Evolutionary conservation across 2,329 filamentous ascomycete species (phyloP), one percentile per base, ranked within the genome.

Genomic region (Drechslerella coelobrocha): DNA sequence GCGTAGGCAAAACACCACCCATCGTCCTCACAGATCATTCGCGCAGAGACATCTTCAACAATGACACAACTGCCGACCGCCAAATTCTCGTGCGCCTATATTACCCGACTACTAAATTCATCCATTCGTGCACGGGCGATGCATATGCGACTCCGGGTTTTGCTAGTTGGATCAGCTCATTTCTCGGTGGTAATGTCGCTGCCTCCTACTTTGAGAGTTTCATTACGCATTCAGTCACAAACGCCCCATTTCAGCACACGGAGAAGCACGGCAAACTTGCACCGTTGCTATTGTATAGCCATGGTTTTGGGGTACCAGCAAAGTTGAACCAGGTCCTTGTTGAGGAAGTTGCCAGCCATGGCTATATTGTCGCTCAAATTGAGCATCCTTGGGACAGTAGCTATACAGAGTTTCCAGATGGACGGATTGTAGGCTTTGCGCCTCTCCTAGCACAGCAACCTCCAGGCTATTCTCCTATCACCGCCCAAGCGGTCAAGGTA

Each of bases 21-120:
- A 48, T 68, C 21, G 54, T 68, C 39, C 47, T 68, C 19, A 68
- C 62, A 19, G 62, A 68, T n/a, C 31, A 60, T 12, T 47, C 54
- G 6, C 62, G 62, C 37, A 68, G 54, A 43, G 54, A 60, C 8
- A 31, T 50, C 21, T 54, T 68, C 43, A 60, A 50, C 39, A 52
- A 45, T 23, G 47, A 60, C 37, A 53, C 31, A 3, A 29, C 45
- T 2, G 48, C 37, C 7, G 12, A 26, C 17, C 62, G 54, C 9
- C 37, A 68, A n/a, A 50, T 68, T n/a, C 29, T 60, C 5, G 19
- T 68, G 39, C 62, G 41, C 2, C 45, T 60, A 17, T 68, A 68
- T 17, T 68, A 68, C 29, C 62, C 62, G 17, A 61, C 62, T 2
- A 34, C 34, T 14, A 68, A 51, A 14, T 17, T n/a, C 12, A 24